These are phyloP conservation scores for Aspergillus homomorphus DNA, from an alignment of 495 filamentous ascomycete species.

Conservation along the genomic window DNA sequence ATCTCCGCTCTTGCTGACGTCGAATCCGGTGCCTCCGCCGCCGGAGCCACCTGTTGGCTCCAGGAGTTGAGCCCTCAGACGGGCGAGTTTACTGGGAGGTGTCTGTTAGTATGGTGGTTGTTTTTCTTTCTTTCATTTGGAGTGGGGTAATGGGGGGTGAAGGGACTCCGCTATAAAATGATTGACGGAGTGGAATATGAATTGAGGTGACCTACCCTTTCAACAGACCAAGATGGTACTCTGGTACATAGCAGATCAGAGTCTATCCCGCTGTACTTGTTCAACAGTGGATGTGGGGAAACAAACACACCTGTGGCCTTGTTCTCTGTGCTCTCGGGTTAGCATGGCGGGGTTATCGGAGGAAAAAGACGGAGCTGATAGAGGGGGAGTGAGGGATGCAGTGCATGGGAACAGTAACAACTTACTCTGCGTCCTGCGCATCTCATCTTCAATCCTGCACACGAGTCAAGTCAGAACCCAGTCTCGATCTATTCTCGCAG, in stretches of 20 bases:
- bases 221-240: slow-evolving; percentile 96
- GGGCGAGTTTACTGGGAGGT: slow-evolving; percentile 83
- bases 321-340: slow-evolving; percentile 68
- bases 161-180: background rate
- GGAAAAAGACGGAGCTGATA: too few species aligned
- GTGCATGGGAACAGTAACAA: slow-evolving; percentile 10
- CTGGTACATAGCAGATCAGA: slow-evolving; percentile 43
- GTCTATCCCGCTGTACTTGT: background rate
- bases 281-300: slow-evolving; percentile 5
- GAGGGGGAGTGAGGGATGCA: too few species aligned
- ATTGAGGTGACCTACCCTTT: slow-evolving; percentile 67
- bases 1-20: slow-evolving; percentile 96
- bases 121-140: slow-evolving; percentile 9
- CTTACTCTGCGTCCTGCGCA: slow-evolving; percentile 95
- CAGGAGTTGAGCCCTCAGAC: slow-evolving; percentile 89
- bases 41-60: slow-evolving; percentile 83
- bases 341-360: slow-evolving; percentile 32
- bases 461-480: slow-evolving; percentile 14
- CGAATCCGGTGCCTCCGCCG: slow-evolving; percentile 79
- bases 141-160: background rate
- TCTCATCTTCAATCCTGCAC: slow-evolving; percentile 97
- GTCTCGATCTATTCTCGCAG: background rate
- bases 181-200: background rate
- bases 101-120: slow-evolving; percentile 9
- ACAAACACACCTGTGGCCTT: slow-evolving; percentile 84